Evolutionary conservation across 495 filamentous ascomycete species (phyloP).

Genomic region (Glutinoglossum americanum): DNA sequence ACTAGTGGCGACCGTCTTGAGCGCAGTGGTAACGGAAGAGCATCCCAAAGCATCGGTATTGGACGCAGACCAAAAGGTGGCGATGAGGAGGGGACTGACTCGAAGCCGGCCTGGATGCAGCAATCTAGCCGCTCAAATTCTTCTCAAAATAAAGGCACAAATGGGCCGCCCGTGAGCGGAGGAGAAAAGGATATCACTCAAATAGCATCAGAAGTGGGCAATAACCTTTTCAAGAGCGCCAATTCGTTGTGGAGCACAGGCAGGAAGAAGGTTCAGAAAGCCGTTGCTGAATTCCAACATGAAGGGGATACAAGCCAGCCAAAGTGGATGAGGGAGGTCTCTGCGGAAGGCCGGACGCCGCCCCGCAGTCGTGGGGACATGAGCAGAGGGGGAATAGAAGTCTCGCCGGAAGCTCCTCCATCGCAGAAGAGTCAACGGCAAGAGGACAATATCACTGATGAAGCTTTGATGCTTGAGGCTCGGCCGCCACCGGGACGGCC

Average conservation of each 20-base stretch:
- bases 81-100: slow-evolving; percentile 20
- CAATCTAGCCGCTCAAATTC: slow-evolving; percentile 15
- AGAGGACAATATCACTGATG: slow-evolving; percentile 43
- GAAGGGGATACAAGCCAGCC: slow-evolving; percentile 70
- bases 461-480: slow-evolving; percentile 75
- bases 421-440: neutral
- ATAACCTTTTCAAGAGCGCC: slow-evolving; percentile 76
- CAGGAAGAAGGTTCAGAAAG: slow-evolving; percentile 86
- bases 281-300: slow-evolving; percentile 70
- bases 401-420: neutral
- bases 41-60: neutral
- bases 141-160: slow-evolving; percentile 20
- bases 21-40: slow-evolving; percentile 13
- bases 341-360: slow-evolving; percentile 13
- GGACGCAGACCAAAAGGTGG: slow-evolving; percentile 1
- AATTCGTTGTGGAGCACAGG: slow-evolving; percentile 85
- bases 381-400: slow-evolving; percentile 6
- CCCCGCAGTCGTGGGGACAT: neutral
- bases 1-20: slow-evolving; percentile 4
- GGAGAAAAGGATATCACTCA: slow-evolving; percentile 64
- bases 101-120: slow-evolving; percentile 26
- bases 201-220: slow-evolving; percentile 60
- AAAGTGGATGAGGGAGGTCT: slow-evolving; percentile 76
- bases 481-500: neutral
- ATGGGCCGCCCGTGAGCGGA: slow-evolving; percentile 15